Percentiles rank a stretch among this genome's conserved stretches.
Evolutionary conservation across 1,284 basidiomycete species (phyloP).

Genomic region (Tylopilus microsporus): DNA sequence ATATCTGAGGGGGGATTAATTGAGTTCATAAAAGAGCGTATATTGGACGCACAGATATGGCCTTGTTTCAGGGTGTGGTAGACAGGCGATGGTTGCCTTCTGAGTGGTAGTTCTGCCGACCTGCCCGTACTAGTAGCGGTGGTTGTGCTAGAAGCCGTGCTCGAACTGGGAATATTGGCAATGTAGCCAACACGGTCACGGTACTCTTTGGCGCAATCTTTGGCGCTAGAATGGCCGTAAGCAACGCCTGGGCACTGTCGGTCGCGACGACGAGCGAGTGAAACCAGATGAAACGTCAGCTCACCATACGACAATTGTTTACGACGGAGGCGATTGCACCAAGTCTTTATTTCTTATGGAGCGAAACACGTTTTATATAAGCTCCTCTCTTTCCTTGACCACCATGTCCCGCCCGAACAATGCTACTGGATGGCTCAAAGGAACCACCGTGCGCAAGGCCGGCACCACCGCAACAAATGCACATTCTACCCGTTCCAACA

Average conservation of each 20-base stretch:
- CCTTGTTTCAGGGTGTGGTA: constrained; percentile 12
- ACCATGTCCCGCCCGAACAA: constrained; percentile 29
- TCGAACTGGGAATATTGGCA: constrained; percentile 16
- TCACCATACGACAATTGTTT: not conserved
- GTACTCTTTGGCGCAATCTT: not conserved
- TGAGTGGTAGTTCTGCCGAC: constrained; percentile 5
- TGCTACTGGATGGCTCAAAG: constrained; percentile 57
- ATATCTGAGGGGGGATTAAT: constrained; percentile 9
- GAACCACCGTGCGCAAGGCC: constrained; percentile 67
- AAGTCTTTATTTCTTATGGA: not conserved
- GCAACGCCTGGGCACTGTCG: not conserved
- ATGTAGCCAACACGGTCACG: constrained; percentile 2
- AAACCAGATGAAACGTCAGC: constrained; percentile 7
- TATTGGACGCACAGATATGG: constrained; percentile 13
- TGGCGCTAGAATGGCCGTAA: not conserved
- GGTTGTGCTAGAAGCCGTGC: constrained; percentile 15
- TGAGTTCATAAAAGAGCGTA: not conserved
- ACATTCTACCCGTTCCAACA: constrained; percentile 52
- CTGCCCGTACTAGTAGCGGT: not conserved
- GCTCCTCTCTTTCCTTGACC: not conserved
- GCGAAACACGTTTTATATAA: constrained; percentile 24
- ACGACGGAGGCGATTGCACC: not conserved
- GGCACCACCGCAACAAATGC: constrained; percentile 42
- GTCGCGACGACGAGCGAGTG: not conserved
- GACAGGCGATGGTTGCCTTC: constrained; percentile 3